Evolutionary conservation across 306 rosid genomes (phyloP).

Genomic region (Ammopiptanthus mongolicus): DNA sequence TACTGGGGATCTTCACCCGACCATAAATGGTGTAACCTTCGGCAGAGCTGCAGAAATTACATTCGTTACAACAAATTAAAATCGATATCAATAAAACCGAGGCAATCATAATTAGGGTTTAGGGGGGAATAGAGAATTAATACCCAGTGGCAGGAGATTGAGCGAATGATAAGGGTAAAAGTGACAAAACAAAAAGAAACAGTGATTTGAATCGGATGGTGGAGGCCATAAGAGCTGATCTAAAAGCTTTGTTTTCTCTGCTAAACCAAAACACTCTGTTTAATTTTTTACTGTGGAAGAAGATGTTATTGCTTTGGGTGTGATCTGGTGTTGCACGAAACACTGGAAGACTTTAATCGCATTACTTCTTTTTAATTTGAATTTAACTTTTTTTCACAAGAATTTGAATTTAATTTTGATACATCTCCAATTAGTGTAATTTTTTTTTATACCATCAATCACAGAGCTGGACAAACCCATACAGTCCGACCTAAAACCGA

Average conservation of each 20-base stretch:
- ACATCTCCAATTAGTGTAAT: no score
- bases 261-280: neutral
- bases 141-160: slow-evolving; percentile 62
- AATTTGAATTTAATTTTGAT: no score
- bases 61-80: neutral
- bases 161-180: slow-evolving; percentile 51
- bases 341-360: neutral
- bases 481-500: no score
- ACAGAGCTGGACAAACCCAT: no score
- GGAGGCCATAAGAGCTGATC: slow-evolving; percentile 9
- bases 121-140: slow-evolving; percentile 10
- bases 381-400: no score
- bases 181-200: slow-evolving; percentile 36
- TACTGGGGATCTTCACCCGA: slow-evolving; percentile 85
- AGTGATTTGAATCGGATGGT: slow-evolving; percentile 32
- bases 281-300: neutral
- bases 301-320: neutral
- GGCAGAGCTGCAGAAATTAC: slow-evolving; percentile 38
- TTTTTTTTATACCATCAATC: no score
- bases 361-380: no score
- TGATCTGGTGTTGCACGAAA: neutral
- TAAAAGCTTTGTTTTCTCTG: slow-evolving; percentile 26
- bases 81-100: neutral
- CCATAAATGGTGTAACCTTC: slow-evolving; percentile 86
- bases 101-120: slow-evolving; percentile 17